These are phyloP conservation scores for Spergularia azorica DNA, from an alignment of 179 eudicot species.

Conservation along the genomic window DNA sequence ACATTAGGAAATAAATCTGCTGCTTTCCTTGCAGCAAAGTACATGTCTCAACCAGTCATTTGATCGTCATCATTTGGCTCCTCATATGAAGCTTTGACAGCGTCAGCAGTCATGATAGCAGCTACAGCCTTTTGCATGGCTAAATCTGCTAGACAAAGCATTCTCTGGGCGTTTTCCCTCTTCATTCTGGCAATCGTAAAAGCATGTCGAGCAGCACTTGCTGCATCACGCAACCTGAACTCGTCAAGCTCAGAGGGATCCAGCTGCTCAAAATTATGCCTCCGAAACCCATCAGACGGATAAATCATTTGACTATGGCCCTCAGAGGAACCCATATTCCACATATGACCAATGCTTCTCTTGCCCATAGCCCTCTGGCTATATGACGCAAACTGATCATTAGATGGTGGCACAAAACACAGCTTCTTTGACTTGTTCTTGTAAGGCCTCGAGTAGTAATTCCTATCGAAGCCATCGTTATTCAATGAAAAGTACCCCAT, in stretches of 20 bases:
- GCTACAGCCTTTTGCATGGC: conserved; percentile 85
- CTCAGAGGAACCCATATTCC: conserved; percentile 40
- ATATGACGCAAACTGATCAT: conserved; percentile 38
- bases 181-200: conserved; percentile 70
- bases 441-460: conserved; percentile 51
- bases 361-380: conserved; percentile 45
- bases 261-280: conserved; percentile 51
- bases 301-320: conserved; percentile 51
- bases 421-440: conserved; percentile 59
- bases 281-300: conserved; percentile 37
- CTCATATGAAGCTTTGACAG: conserved; percentile 58
- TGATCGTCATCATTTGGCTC: conserved; percentile 33
- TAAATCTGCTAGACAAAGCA: conserved; percentile 75
- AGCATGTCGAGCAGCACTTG: conserved; percentile 80
- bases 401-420: conserved; percentile 38
- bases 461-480: conserved; percentile 57
- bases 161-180: conserved; percentile 79
- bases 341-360: conserved; percentile 47
- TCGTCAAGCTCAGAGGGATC: conserved; percentile 71
- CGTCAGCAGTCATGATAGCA: conserved; percentile 85
- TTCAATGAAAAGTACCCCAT: conserved; percentile 48
- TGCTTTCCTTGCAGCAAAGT: not conserved
- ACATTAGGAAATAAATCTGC: conserved; percentile 8
- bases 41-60: conserved; percentile 13
- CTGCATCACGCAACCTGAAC: conserved; percentile 79